These are phyloP conservation scores for Agaricus blazei DNA, from an alignment of 768 basidiomycete species.

Conservation along the genomic window DNA sequence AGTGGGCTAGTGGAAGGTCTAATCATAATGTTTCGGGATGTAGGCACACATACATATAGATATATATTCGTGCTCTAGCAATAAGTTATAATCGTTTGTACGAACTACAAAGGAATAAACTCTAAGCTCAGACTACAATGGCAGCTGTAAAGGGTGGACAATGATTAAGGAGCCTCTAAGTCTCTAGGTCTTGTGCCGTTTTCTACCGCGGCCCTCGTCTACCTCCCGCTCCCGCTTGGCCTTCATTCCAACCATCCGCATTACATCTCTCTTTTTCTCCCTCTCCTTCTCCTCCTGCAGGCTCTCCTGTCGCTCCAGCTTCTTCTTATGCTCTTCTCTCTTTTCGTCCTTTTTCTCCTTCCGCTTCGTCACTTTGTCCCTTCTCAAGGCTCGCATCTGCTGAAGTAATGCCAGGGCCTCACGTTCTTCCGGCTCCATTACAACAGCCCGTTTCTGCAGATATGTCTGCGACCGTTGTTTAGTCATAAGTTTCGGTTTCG, in stretches of 20 bases:
- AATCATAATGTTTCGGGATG: too few species aligned
- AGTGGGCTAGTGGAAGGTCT: too few species aligned
- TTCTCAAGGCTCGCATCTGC: conserved; percentile 88
- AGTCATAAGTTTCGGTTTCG: conserved; percentile 83
- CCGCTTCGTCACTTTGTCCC: conserved; percentile 76
- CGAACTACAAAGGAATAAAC: too few species aligned
- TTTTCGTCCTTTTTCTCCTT: conserved; percentile 86
- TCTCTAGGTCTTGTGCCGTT: conserved; percentile 35
- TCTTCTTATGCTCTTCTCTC: conserved; percentile 63
- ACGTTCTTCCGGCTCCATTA: conserved; percentile 94
- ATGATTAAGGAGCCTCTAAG: too few species aligned
- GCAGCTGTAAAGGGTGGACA: too few species aligned
- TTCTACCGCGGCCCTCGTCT: conserved; percentile 48
- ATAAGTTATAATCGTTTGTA: too few species aligned
- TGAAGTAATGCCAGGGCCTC: conserved; percentile 87
- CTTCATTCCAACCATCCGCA: conserved; percentile 69
- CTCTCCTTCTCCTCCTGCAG: conserved; percentile 62
- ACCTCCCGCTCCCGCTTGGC: conserved; percentile 58
- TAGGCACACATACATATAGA: too few species aligned
- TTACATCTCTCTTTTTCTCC: conserved; percentile 72
- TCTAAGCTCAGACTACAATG: too few species aligned
- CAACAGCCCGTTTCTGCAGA: conserved; percentile 89
- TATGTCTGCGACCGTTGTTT: conserved; percentile 78
- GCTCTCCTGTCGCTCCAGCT: conserved; percentile 64
- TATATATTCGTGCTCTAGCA: too few species aligned